These are phyloP conservation scores for Chalciporus chontae DNA, from an alignment of 768 basidiomycete genomes.

Conservation along the genomic window DNA sequence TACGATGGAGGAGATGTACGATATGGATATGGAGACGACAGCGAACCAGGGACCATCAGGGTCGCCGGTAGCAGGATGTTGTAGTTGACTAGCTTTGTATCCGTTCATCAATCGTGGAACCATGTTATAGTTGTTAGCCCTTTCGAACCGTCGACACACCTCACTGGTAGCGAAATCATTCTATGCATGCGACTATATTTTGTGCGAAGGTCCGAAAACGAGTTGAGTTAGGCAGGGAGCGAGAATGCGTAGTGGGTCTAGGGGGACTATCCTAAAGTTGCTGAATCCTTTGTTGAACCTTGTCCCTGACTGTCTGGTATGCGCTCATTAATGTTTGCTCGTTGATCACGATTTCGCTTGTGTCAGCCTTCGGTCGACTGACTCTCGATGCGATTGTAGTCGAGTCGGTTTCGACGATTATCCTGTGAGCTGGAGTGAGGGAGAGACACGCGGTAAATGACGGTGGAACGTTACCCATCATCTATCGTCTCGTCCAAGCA, in stretches of 20 bases:
- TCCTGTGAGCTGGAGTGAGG: slow-evolving; percentile 44
- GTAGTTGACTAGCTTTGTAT: slow-evolving; percentile 6
- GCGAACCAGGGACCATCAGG: background rate
- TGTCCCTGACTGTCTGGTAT: slow-evolving; percentile 85
- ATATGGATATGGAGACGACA: background rate
- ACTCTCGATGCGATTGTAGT: slow-evolving; percentile 95
- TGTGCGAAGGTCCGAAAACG: background rate
- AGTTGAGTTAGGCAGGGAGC: background rate
- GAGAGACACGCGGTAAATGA: background rate
- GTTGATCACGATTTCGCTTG: slow-evolving; percentile 96
- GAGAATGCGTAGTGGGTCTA: slow-evolving; percentile 11
- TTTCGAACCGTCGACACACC: background rate
- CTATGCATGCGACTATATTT: background rate
- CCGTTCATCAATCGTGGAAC: background rate
- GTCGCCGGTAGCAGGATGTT: background rate
- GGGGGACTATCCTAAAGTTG: slow-evolving; percentile 50
- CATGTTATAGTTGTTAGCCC: background rate
- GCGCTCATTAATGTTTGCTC: slow-evolving; percentile 95
- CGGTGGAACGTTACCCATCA: slow-evolving; percentile 71
- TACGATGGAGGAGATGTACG: slow-evolving; percentile 10
- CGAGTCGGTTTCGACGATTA: slow-evolving; percentile 95
- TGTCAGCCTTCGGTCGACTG: slow-evolving; percentile 87
- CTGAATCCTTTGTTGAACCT: slow-evolving; percentile 78
- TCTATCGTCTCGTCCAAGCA: slow-evolving; percentile 97
- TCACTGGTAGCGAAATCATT: no score